Conservation (phyloP, 1,139 yeast genomes). For the Nakaseomyces uthaithaninus region DNA sequence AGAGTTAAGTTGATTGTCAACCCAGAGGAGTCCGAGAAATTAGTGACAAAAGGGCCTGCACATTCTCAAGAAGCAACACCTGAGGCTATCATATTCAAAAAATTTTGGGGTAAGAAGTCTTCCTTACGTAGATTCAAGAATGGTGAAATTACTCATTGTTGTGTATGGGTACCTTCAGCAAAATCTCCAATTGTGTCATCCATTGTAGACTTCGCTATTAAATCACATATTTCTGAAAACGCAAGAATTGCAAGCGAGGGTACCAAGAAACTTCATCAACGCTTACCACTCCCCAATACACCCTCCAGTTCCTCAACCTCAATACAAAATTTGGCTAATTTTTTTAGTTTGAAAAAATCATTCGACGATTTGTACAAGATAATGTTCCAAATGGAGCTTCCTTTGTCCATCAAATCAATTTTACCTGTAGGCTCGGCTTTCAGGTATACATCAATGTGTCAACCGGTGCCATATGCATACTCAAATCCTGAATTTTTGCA, state of each 20-base stretch:
- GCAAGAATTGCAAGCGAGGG: constrained; percentile 38
- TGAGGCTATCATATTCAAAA: constrained; percentile 55
- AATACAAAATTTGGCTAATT: constrained; percentile 45
- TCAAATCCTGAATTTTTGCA: constrained; percentile 76
- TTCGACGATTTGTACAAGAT: constrained; percentile 59
- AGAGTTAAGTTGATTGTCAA: constrained; percentile 63
- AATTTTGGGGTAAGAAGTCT: constrained; percentile 84
- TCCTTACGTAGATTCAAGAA: constrained; percentile 86
- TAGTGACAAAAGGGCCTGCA: constrained; percentile 78
- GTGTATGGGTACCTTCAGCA: constrained; percentile 66
- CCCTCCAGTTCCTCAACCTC: constrained; percentile 51
- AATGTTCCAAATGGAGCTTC: constrained; percentile 44
- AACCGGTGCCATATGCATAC: constrained; percentile 76
- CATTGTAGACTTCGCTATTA: constrained; percentile 56
- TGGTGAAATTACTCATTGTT: constrained; percentile 83
- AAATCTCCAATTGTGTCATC: constrained; percentile 59
- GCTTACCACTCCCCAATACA: constrained; percentile 53
- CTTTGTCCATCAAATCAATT: constrained; percentile 63
- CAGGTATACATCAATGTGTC: constrained; percentile 63
- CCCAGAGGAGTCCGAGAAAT: constrained; percentile 65
- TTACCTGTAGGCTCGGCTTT: constrained; percentile 65
- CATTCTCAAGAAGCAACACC: constrained; percentile 46
- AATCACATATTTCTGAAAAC: constrained; percentile 51
- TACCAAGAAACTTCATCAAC: constrained; percentile 38
- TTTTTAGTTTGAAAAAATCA: constrained; percentile 49